Evolutionary conservation across 1,284 basidiomycete genomes (phyloP).

Genomic region (Sporisorium graminicola): DNA sequence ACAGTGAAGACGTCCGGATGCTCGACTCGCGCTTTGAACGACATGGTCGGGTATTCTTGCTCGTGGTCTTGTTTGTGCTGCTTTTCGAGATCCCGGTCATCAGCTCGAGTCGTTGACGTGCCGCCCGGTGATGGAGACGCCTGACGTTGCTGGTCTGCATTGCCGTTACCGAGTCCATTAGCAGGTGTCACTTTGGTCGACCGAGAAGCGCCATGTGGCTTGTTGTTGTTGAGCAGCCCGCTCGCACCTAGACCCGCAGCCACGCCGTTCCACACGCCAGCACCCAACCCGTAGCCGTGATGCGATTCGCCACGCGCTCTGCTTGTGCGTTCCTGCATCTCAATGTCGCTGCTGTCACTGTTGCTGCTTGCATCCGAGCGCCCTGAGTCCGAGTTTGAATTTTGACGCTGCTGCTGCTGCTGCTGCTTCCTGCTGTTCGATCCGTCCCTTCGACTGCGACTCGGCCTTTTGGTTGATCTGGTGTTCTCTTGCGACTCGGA

Average conservation of each 20-base stretch:
- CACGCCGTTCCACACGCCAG: conserved; percentile 28
- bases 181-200: conserved; percentile 13
- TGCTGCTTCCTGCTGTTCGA: conserved; percentile 22
- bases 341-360: conserved; percentile 35
- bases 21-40: conserved; percentile 49
- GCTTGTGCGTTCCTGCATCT: conserved; percentile 35
- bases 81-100: conserved; percentile 37
- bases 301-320: conserved; percentile 20
- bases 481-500: conserved; percentile 26
- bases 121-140: conserved; percentile 41
- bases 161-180: not conserved
- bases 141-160: conserved; percentile 30
- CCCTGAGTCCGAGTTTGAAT: conserved; percentile 33
- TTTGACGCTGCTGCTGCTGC: conserved; percentile 21
- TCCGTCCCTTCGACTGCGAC: conserved; percentile 6
- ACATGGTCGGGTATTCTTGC: conserved; percentile 45
- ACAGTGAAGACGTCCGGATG: conserved; percentile 54
- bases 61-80: conserved; percentile 30
- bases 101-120: conserved; percentile 35
- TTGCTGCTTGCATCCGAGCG: conserved; percentile 30
- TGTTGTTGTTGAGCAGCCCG: conserved; percentile 46
- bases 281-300: conserved; percentile 39
- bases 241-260: conserved; percentile 48
- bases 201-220: conserved; percentile 8
- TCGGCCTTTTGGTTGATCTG: conserved; percentile 6